Evolutionary conservation across 2,329 filamentous ascomycete species (phyloP), one percentile per base, ranked within the genome.

Genomic region (Fusarium verrucosum): DNA sequence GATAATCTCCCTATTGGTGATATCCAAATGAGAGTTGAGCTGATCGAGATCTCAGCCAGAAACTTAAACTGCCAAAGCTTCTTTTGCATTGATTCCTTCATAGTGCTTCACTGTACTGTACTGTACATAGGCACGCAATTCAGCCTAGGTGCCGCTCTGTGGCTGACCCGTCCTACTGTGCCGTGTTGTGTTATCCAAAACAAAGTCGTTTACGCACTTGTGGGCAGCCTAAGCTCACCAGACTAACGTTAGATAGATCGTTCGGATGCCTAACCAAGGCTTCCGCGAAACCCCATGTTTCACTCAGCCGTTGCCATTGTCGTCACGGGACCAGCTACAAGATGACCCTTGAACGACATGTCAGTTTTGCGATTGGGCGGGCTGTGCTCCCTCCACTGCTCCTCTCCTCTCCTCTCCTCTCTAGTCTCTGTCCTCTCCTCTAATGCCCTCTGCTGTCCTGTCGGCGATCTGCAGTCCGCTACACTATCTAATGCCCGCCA

Each of bases 211-310:
- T 33, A 33, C 45, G 44, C 40, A 55, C 57, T 52, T 40, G 43
- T 63, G 58, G 45, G 51, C 53, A 52, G 52, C 58, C 51, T 49
- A 44, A 43, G 44, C 42, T 51, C 26, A 20, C 35, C 36, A 57
- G 45, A 40, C 60, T 62, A 49, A 28, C n/a, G n/a, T n/a, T n/a
- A n/a, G n/a, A 55, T 49, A 44, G 35, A 42, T 43, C 23, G 20
- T 17, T 35, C 62, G 57, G 62, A 30, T 66, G 62, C 62, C 62
- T 66, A 59, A 35, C 35, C 33, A 40, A 50, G 62, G 47, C 58
- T 59, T 40, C 58, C 47, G 57, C 47, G 42, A 63, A 57, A 41
- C 40, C n/a, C n/a, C 40, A 54, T 66, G 62, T 65, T 58, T 65
- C 62, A 63, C 30, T 40, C 20, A 30, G 20, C 32, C 43, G 33